Base-by-base conservation (phyloP, 2,329 filamentous ascomycete species). In the Aureobasidium leucospermi region DNA sequence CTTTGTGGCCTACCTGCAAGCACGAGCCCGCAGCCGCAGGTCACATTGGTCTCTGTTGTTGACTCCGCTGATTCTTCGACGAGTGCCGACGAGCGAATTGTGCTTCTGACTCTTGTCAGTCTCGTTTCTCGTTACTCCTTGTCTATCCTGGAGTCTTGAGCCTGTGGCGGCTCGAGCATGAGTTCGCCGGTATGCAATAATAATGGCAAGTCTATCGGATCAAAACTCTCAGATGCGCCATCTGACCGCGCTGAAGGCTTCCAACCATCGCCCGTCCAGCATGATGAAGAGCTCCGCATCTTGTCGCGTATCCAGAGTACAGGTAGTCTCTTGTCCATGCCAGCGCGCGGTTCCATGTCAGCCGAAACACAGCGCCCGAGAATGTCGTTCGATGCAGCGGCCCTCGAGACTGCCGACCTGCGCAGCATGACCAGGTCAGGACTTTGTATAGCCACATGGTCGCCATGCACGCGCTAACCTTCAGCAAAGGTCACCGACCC, bases 101-200 rank as follows among this genome's bases (percentile, higher is more conserved):
- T 28, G 15, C 34, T 28, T 11, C 10, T 51, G 48, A 41, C 48
- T 16, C 29, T 38, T 52, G 15, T 11, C 46, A 29, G 28, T 19
- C 29, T 42, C 36, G 39, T 45, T 23, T 23, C 29, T 23, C 15
- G 13, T 19, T 15, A 43, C 39, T 23, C 29, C n/a, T 32, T 15
- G 19, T 59, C 13, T 39, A 19, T 31, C 16, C 11, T 43, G n/a
- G 46, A 39, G 42, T 41, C 45, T 15, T 36, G 42, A 39, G 19
- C 31, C 43, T 43, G 42, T 58, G 42, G 38, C 29, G 43, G 48
- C 19, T 41, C 48, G 59, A 60, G 59, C 52, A 61, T 61, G 59
- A 61, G 41, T 61, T 61, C 51, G 52, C 59, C 59, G 53, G 51
- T 41, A 42, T 41, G 42, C 43, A 45, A 49, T 23, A 45, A 52